Conservation (phyloP, 768 basidiomycete species). For the Daedaleopsis sinensis region DNA sequence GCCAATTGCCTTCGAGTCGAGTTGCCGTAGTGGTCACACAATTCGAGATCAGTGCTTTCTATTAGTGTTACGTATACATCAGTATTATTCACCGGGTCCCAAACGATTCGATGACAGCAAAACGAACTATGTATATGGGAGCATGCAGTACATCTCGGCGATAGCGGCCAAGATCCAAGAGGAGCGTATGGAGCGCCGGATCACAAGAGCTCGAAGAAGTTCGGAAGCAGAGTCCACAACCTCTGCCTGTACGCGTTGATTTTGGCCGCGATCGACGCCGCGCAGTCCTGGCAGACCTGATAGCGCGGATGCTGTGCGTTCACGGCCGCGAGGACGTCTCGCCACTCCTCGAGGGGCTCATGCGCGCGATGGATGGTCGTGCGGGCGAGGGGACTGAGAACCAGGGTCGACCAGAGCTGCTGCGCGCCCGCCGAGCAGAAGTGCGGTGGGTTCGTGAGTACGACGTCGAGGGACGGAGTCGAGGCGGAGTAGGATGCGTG, state of each 20-base stretch:
- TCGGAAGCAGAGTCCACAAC: constrained; percentile 17
- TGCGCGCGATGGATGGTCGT: neutral
- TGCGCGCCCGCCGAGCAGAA: constrained; percentile 5
- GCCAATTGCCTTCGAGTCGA: no score
- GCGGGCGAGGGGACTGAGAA: neutral
- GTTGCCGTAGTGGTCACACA: no score
- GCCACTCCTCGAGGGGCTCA: constrained; percentile 23
- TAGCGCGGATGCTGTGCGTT: neutral
- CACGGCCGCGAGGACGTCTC: constrained; percentile 1
- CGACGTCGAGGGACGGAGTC: neutral
- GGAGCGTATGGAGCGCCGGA: neutral
- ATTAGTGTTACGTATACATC: no score
- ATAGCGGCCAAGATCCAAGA: no score
- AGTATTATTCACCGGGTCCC: no score
- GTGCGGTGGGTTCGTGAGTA: constrained; percentile 13
- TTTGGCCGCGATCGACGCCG: neutral
- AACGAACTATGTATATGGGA: no score
- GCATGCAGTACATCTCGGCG: no score
- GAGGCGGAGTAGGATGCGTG: constrained; percentile 10
- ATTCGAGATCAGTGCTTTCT: no score
- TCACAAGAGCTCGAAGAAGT: constrained; percentile 16
- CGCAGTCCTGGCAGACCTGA: constrained; percentile 15
- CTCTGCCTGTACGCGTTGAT: constrained; percentile 6
- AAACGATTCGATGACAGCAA: no score
- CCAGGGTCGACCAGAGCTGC: constrained; percentile 3